These are phyloP conservation scores for Euphorbia peplus DNA, from an alignment of 345 rosid genomes.

Conservation along the genomic window DNA sequence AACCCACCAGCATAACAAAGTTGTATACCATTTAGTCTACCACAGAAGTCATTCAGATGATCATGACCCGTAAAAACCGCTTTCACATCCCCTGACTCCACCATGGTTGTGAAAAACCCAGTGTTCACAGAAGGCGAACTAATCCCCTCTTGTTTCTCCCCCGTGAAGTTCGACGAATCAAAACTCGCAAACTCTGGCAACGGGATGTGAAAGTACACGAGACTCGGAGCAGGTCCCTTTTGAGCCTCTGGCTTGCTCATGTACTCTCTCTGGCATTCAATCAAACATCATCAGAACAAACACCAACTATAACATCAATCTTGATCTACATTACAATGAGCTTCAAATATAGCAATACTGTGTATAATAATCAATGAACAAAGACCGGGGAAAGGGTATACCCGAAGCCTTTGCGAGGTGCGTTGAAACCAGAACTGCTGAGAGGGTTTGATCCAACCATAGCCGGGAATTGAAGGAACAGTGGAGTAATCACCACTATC, in stretches of 20 bases:
- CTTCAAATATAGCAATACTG: neutral
- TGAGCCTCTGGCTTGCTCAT: conserved; percentile 52
- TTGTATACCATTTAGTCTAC: conserved; percentile 51
- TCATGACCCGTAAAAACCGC: conserved; percentile 91
- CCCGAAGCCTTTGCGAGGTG: conserved; percentile 69
- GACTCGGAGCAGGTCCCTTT: conserved; percentile 74
- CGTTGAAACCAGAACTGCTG: conserved; percentile 86
- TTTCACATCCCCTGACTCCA: conserved; percentile 74
- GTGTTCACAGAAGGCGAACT: conserved; percentile 74
- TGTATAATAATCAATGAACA: neutral
- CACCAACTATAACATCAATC: neutral
- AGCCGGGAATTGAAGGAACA: conserved; percentile 54
- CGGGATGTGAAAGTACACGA: conserved; percentile 86
- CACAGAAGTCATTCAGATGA: conserved; percentile 88
- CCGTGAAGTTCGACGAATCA: conserved; percentile 56
- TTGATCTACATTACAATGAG: neutral
- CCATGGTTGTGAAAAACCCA: conserved; percentile 81
- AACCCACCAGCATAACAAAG: conserved; percentile 94
- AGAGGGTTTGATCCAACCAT: conserved; percentile 85
- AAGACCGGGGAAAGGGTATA: conserved; percentile 14
- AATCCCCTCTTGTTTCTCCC: conserved; percentile 67
- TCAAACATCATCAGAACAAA: neutral
- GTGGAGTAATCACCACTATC: conserved; percentile 82
- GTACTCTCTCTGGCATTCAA: conserved; percentile 48
- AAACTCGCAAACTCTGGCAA: conserved; percentile 68